Conservation (phyloP, 75 land plant species). For the Gnetum montanum region DNA sequence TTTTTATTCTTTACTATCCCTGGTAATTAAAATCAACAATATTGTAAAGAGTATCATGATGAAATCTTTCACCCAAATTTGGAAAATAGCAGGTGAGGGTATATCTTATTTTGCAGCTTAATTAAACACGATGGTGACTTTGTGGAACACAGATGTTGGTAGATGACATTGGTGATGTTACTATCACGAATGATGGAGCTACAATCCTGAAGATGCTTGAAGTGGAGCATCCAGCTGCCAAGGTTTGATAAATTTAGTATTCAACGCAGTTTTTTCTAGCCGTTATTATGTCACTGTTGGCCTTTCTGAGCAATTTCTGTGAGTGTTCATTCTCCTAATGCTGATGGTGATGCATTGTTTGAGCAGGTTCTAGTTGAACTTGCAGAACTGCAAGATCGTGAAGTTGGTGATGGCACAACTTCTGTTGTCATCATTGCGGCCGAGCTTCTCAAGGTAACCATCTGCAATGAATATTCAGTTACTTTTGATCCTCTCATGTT, state of each 20-base stretch:
- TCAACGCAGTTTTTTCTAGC: neutral
- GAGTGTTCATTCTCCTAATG: neutral
- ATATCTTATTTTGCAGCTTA: too few species aligned
- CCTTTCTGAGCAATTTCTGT: neutral
- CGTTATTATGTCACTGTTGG: neutral
- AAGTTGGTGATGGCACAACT: constrained; percentile 98
- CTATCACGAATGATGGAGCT: constrained; percentile 95
- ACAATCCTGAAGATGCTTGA: constrained; percentile 93
- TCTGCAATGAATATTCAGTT: neutral
- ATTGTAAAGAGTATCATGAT: too few species aligned
- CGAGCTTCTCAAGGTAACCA: constrained; percentile 94
- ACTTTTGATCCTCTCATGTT: neutral
- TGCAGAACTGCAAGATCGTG: constrained; percentile 92
- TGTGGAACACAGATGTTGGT: constrained; percentile 97
- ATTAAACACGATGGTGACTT: too few species aligned
- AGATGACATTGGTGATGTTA: constrained; percentile 96
- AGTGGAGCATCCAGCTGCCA: constrained; percentile 99
- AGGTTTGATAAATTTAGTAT: constrained; percentile 32
- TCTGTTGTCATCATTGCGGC: constrained; percentile 96
- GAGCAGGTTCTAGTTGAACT: constrained; percentile 84
- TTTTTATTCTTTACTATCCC: too few species aligned
- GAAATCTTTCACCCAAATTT: too few species aligned
- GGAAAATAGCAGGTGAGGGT: too few species aligned
- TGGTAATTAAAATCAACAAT: too few species aligned
- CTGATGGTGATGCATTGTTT: neutral